Percentiles rank a stretch among this genome's conserved stretches.
Evolutionary conservation across 257 asterid species (phyloP).

Genomic region (Handroanthus guayacan): DNA sequence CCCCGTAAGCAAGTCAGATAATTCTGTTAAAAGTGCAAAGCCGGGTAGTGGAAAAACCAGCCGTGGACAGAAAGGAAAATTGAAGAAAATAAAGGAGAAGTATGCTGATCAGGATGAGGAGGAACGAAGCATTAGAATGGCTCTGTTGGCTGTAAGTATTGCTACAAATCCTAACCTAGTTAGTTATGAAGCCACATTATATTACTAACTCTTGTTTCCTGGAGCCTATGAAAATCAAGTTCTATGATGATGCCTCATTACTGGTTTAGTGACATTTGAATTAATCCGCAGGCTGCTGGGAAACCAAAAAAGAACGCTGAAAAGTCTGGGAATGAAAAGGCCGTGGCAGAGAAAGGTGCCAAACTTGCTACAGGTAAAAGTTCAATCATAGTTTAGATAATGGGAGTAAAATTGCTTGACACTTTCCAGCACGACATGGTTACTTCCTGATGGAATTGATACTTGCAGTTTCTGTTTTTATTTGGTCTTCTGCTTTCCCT

Average conservation of each 20-base stretch:
- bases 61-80: conserved; percentile 93
- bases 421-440: background rate
- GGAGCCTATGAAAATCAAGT: conserved; percentile 14
- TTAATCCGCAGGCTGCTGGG: conserved; percentile 84
- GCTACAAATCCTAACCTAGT: conserved; percentile 7
- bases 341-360: conserved; percentile 42
- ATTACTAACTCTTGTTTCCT: conserved; percentile 11
- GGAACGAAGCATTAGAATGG: conserved; percentile 87
- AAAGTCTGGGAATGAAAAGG: conserved; percentile 48
- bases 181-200: conserved; percentile 14
- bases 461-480: background rate
- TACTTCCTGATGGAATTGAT: conserved; percentile 29
- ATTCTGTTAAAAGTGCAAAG: conserved; percentile 45
- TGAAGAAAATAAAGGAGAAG: conserved; percentile 96
- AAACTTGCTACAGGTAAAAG: conserved; percentile 57
- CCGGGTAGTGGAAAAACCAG: conserved; percentile 62
- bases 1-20: conserved; percentile 45
- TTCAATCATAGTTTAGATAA: conserved; percentile 25
- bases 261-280: conserved; percentile 29
- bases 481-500: conserved; percentile 30
- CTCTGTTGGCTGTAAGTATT: conserved; percentile 80
- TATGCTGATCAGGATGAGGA: conserved; percentile 99
- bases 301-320: conserved; percentile 60
- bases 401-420: conserved; percentile 1
- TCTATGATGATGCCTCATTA: conserved; percentile 26